Evolutionary conservation across 225 moss, liverwort and hornwort genomes (phyloP).

Genomic region (Marchantia polymorpha): DNA sequence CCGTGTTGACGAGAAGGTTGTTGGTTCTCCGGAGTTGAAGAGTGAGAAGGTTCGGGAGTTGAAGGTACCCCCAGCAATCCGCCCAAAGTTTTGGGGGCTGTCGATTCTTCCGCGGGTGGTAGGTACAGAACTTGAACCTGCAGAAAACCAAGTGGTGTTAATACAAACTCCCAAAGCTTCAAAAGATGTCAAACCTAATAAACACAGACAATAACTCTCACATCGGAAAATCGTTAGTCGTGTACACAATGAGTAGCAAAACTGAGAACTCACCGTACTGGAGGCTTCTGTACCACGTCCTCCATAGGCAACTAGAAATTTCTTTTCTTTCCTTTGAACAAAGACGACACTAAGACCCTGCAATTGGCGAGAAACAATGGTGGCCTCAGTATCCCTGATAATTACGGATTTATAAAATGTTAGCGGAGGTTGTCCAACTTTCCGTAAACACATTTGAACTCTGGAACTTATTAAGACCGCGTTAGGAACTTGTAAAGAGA

Average conservation of each 20-base stretch:
- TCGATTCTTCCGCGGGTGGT: slow-evolving; percentile 25
- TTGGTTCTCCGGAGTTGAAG: slow-evolving; percentile 26
- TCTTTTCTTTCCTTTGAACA: slow-evolving; percentile 79
- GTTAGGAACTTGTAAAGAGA: too few relatives aligned
- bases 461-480: too few relatives aligned
- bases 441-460: too few relatives aligned
- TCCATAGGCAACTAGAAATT: slow-evolving; percentile 85
- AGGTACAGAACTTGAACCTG: slow-evolving; percentile 52
- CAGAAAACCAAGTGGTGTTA: not conserved
- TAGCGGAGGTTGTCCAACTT: too few relatives aligned
- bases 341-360: slow-evolving; percentile 87
- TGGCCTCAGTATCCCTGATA: too few relatives aligned
- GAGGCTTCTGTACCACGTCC: slow-evolving; percentile 61
- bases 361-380: not conserved
- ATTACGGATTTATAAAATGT: too few relatives aligned
- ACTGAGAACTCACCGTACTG: slow-evolving; percentile 38
- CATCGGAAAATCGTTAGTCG: too few relatives aligned
- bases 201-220: too few relatives aligned
- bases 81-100: slow-evolving; percentile 32
- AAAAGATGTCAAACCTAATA: not conserved
- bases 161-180: not conserved
- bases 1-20: slow-evolving; percentile 41
- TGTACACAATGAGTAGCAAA: not conserved
- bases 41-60: slow-evolving; percentile 38
- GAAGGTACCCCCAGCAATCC: slow-evolving; percentile 37